Percentiles rank a stretch among this genome's conserved stretches.
phyloP scores from a whole-genome alignment of 2,329 filamentous ascomycete species.

The Stagonosporopsis chrysanthemi region DNA sequence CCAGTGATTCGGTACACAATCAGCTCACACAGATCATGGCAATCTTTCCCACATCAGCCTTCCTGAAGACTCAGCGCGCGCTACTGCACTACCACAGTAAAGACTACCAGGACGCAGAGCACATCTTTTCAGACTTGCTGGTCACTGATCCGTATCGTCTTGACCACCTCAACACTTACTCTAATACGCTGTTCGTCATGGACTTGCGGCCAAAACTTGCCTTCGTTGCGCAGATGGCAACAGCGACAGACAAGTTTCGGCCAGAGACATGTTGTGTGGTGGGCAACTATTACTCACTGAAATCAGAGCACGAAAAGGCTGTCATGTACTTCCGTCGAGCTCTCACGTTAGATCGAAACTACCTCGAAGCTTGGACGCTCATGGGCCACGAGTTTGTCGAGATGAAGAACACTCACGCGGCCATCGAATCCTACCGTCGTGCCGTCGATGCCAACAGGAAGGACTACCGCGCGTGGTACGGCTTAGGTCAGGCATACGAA shows the following conservation, averaged over 20 bases:
- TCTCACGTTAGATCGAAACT: slow-evolving; percentile 86
- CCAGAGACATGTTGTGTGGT: slow-evolving; percentile 97
- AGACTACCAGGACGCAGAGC: slow-evolving; percentile 70
- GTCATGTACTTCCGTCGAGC: slow-evolving; percentile 97
- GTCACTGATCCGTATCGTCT: slow-evolving; percentile 73
- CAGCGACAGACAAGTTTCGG: slow-evolving; percentile 91
- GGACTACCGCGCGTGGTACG: slow-evolving; percentile 98
- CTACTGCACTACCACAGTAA: slow-evolving; percentile 91
- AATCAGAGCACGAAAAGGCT: slow-evolving; percentile 96
- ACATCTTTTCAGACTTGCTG: slow-evolving; percentile 73
- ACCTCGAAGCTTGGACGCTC: slow-evolving; percentile 93
- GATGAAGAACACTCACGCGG: slow-evolving; percentile 97
- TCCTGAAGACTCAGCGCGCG: slow-evolving; percentile 88
- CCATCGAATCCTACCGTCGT: slow-evolving; percentile 94
- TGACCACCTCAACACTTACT: slow-evolving; percentile 93
- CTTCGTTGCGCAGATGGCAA: slow-evolving; percentile 90
- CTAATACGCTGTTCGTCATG: slow-evolving; percentile 96
- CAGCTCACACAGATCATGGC: slow-evolving; percentile 78
- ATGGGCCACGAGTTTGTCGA: slow-evolving; percentile 99
- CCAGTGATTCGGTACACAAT: slow-evolving; percentile 75
- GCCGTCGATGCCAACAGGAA: slow-evolving; percentile 95
- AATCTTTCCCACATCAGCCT: slow-evolving; percentile 88
- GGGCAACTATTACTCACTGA: slow-evolving; percentile 94
- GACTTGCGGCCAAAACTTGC: slow-evolving; percentile 86
- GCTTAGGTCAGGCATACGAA: slow-evolving; percentile 94